Conservation (phyloP, 2,329 filamentous ascomycete genomes). For the Alternaria longipes region DNA sequence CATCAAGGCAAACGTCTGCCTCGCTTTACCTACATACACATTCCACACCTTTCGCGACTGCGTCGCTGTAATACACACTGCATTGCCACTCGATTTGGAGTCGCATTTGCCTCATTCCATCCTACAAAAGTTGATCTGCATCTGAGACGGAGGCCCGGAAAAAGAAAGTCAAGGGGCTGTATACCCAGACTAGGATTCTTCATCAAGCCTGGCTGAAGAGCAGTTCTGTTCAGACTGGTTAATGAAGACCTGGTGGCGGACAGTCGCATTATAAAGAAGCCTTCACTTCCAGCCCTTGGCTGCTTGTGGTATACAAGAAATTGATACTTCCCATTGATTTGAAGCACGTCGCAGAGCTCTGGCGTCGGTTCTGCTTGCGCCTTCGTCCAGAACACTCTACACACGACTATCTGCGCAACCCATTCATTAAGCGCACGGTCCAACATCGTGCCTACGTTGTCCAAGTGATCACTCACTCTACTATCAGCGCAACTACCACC, state of each 20-base stretch:
- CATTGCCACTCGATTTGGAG: neutral
- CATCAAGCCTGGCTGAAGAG: neutral
- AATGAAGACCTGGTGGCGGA: neutral
- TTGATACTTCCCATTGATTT: slow-evolving; percentile 32
- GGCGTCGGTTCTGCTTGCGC: neutral
- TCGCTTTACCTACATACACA: slow-evolving; percentile 14
- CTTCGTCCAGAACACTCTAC: slow-evolving; percentile 2
- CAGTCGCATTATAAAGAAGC: neutral
- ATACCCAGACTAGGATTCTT: neutral
- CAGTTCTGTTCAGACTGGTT: neutral
- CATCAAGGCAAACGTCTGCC: slow-evolving; percentile 33
- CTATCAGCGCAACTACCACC: slow-evolving; percentile 14
- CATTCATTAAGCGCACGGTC: slow-evolving; percentile 12
- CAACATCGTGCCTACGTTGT: slow-evolving; percentile 10
- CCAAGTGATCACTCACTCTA: slow-evolving; percentile 10
- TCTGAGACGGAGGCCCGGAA: neutral
- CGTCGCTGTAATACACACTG: slow-evolving; percentile 11
- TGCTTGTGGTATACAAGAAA: neutral
- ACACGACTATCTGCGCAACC: neutral
- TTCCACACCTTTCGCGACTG: neutral
- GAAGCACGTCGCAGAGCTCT: slow-evolving; percentile 19
- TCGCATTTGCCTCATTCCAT: neutral
- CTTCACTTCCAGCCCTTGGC: neutral
- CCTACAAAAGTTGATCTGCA: neutral
- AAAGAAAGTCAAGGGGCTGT: neutral